Evolutionary conservation across 2,329 filamentous ascomycete species (phyloP), one percentile per base, ranked within the genome.

Genomic region (Diplodia corticola): DNA sequence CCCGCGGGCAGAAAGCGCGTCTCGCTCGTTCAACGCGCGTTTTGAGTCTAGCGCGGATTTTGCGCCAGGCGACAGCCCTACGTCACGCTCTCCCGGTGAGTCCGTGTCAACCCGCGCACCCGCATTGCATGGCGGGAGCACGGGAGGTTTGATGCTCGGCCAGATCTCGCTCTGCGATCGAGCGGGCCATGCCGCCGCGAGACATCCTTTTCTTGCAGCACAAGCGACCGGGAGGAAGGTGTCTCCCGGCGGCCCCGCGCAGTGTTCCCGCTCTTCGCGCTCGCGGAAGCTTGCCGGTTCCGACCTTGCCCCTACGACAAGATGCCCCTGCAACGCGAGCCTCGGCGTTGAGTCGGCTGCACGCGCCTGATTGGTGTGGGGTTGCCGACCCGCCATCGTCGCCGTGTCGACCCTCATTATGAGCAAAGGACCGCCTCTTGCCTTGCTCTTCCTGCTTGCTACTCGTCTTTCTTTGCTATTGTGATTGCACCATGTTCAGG

Each of bases 401-500:
- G n/a, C 40, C 13, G 40, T 20, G 50, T 49, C 20, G 20, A 13
- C 20, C 51, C n/a, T 35, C 51, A 46, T 30, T 46, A 60, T 46
- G 46, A 61, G 26, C 26, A 20, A 49, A 44, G 24, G 54, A n/a
- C 40, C 20, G 48, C 59, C 59, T 64, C 59, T 30, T 46, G 24
- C 50, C 24, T 22, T 20, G 30, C 3, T 20, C 22, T 44, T 67
- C 48, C 28, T 20, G 37, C 17, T 61, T 30, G 17, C 6, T 37
- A 44, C 26, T 26, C 59, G 10, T 22, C n/a, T 44, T 6, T 33
- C 10, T 66, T 24, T 37, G 20, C 3, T 67, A 13, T 17, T 57
- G n/a, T 49, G 30, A 44, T 24, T 30, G 17, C 67, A 73, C 50
- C 12, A 84, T 84, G 82, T 80, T 82, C 71, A 80, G 77, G 73